Evolutionary conservation across 2,329 filamentous ascomycete species (phyloP), one percentile per base, ranked within the genome.

Genomic region (Penicillium olsonii): DNA sequence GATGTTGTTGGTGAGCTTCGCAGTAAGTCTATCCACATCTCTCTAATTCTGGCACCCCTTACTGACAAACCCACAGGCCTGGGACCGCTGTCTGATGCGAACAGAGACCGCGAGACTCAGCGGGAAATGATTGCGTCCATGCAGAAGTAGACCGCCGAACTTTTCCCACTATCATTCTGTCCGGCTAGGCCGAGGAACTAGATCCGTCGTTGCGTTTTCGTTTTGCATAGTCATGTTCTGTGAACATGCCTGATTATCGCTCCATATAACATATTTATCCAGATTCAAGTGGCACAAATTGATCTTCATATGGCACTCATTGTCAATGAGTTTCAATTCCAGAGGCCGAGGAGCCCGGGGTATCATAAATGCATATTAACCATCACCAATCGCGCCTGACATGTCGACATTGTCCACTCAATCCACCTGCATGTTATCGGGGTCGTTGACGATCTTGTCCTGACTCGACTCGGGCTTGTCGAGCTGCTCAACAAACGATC

Each of bases 1-100:
- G 94, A 99, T 73, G 91, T 99, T 3, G 92, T 99, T 3, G 94
- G 92, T 47, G 92, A 99, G 71, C 75, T 99, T 73, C 83, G 94
- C 70, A 97, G 92, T 80, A 75, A 71, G 76, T 66, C 50, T 22
- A 27, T 41, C 8, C 19, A 29, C 20, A 7, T 11, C 26, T 15
- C 45, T 4, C 15, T 7, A 2, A 11, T 14, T 1, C 8, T 15
- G 5, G 5, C 20, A 4, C 15, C 40, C 56, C 33, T 52, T 61
- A 47, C 65, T 47, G 24, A 42, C 20, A 12, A 50, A 14, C 22
- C 10, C 2, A 2, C 40, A 82, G 80, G 78, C 73, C 82, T 95
- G 57, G 84, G 85, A 43, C 85, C 87, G 55, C 75, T 97, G 70
- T 95, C 89, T 57, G 90, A 96, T 73, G 85, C 87, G 33, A 90